These are phyloP conservation scores for Kwoniella sp. DNA, from an alignment of 768 basidiomycete genomes.

Conservation along the genomic window DNA sequence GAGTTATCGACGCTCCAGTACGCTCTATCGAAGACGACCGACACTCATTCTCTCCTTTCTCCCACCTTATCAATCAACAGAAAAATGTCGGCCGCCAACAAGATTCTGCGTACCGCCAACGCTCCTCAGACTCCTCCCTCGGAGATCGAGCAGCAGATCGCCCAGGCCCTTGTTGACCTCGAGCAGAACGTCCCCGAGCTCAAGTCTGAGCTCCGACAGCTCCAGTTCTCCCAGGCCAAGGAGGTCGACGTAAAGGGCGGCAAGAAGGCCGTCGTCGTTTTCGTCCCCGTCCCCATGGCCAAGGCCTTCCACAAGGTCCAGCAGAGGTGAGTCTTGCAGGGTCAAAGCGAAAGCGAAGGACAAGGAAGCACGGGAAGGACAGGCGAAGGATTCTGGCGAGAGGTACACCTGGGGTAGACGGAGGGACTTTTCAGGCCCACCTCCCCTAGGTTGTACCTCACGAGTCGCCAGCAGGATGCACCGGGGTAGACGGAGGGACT, in stretches of 20 bases:
- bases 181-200: slow-evolving; percentile 98
- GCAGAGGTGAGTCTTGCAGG: slow-evolving; percentile 62
- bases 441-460: slow-evolving; percentile 24
- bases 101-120: slow-evolving; percentile 94
- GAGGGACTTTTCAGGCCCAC: slow-evolving; percentile 49
- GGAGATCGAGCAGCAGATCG: slow-evolving; percentile 94
- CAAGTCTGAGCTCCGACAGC: slow-evolving; percentile 88
- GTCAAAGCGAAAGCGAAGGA: background rate
- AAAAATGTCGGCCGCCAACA: slow-evolving; percentile 53
- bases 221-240: slow-evolving; percentile 96
- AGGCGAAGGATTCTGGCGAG: background rate
- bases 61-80: slow-evolving; percentile 12
- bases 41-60: background rate
- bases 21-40: no score
- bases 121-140: slow-evolving; percentile 83
- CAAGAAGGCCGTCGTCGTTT: slow-evolving; percentile 98
- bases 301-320: slow-evolving; percentile 99
- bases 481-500: slow-evolving; percentile 48
- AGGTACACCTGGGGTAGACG: slow-evolving; percentile 36
- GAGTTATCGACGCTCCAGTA: no score
- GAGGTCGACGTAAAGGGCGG: slow-evolving; percentile 99
- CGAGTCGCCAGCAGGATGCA: background rate
- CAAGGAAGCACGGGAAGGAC: no score
- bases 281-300: slow-evolving; percentile 93
- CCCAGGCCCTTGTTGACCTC: slow-evolving; percentile 93